Base-by-base conservation (phyloP, 1,139 yeast species). In the Taphrina pruni region DNA sequence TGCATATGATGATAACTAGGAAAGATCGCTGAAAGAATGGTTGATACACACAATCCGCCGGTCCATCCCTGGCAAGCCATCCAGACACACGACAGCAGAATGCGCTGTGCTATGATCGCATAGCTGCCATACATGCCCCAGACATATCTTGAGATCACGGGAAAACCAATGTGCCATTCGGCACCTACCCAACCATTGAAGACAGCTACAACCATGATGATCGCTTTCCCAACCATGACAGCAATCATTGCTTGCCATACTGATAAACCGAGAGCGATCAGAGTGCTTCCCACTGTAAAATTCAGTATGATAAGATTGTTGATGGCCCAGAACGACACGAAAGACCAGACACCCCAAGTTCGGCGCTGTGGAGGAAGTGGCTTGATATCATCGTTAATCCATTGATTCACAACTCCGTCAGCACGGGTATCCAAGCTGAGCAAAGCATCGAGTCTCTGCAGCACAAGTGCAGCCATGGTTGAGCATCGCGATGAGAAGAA, bases 351-450 rank as follows among this genome's bases (percentile, higher is more conserved):
- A 38, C 61, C 61, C 95, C 95, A 89, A 41, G 84, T 83, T 76
- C 95, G 81, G 6, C 78, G 79, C 45, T 81, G 83, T 38, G 79
- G 82, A 74, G 87, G 88, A 4, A 89, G 89, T 0, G 96, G 96
- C 73, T 85, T 83, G 74, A 89, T 81, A 78, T 89, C 96, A 73
- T 82, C 80, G 77, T 89, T 89, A 74, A 39, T 54, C 65, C 61
- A 58, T 36, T 26, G 58, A 7, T 45, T 21, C 7, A n/a, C 57
- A 7, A 35, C 14, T 11, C 21, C 54, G 1, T 36, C n/a, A 20
- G 11, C 36, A 21, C 21, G 36, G 8, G 1, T 11, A 8, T 50
- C 36, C 36, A 50, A 26, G 36, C n/a, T 50, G 36, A 20, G n/a
- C 36, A 14, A 26, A 11, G 54, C 54, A 21, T 2, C 2, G 36